These are phyloP conservation scores for Jackrogersella minutella DNA, from an alignment of 495 filamentous ascomycete species.

Conservation along the genomic window DNA sequence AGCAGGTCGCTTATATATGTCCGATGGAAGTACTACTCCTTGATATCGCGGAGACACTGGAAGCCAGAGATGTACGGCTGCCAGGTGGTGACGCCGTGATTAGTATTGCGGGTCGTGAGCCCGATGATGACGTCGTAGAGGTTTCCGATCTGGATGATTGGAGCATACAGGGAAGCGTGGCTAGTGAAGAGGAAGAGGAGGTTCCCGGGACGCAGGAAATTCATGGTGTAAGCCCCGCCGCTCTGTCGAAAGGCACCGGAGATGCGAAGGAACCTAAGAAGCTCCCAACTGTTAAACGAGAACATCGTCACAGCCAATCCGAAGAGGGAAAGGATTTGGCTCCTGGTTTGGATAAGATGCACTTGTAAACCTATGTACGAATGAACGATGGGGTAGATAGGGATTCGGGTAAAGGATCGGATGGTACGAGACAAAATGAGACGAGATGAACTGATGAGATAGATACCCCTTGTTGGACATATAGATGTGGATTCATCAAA, in stretches of 20 bases:
- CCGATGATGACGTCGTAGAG: constrained; percentile 27
- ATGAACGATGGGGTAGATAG: constrained; percentile 8
- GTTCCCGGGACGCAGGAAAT: constrained; percentile 14
- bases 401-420: background rate
- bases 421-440: constrained; percentile 22
- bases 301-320: constrained; percentile 4
- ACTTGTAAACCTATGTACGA: constrained; percentile 12
- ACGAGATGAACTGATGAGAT: constrained; percentile 1
- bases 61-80: constrained; percentile 61
- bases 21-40: constrained; percentile 91
- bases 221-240: background rate
- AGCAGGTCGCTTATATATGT: constrained; percentile 82
- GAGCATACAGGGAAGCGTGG: constrained; percentile 10
- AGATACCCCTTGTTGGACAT: background rate
- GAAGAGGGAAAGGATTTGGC: constrained; percentile 8
- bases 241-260: background rate
- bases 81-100: constrained; percentile 54
- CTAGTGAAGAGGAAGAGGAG: constrained; percentile 26
- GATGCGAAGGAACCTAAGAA: background rate
- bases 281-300: constrained; percentile 14
- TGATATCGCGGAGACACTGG: constrained; percentile 82
- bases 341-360: constrained; percentile 41
- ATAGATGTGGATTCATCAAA: background rate
- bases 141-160: constrained; percentile 32
- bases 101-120: background rate